Evolutionary conservation across 495 filamentous ascomycete genomes (phyloP).

Genomic region (Paragyromitra xinjiangensis): DNA sequence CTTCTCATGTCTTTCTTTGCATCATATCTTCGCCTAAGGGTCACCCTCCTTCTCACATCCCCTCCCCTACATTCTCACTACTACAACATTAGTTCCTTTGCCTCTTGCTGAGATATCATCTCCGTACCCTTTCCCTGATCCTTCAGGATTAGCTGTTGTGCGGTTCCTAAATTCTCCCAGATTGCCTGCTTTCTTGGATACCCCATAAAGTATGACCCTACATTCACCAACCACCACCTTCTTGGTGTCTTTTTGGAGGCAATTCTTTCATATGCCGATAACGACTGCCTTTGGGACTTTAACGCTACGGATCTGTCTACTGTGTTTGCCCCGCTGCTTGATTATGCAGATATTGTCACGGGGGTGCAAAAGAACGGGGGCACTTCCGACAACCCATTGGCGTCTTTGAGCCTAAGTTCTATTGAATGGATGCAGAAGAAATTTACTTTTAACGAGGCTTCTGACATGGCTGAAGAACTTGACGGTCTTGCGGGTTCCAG

Average conservation of each 20-base stretch:
- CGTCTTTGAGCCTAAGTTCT: background rate
- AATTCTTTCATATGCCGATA: slow-evolving; percentile 29
- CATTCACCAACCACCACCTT: slow-evolving; percentile 31
- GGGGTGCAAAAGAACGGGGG: background rate
- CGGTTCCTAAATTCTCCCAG: slow-evolving; percentile 5
- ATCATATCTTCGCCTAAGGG: background rate
- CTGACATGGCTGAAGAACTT: slow-evolving; percentile 1
- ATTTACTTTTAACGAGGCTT: slow-evolving; percentile 28
- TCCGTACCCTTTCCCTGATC: background rate
- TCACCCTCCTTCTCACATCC: background rate
- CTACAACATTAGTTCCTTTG: background rate
- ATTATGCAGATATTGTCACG: slow-evolving; percentile 27
- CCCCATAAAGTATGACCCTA: slow-evolving; percentile 27
- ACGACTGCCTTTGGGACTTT: slow-evolving; percentile 31
- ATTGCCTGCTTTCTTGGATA: slow-evolving; percentile 46
- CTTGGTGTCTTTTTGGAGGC: slow-evolving; percentile 15
- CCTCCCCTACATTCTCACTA: background rate
- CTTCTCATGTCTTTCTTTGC: background rate
- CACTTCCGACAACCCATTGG: background rate
- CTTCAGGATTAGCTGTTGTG: background rate
- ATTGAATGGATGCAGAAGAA: slow-evolving; percentile 17
- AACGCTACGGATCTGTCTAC: slow-evolving; percentile 21
- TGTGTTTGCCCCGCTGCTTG: slow-evolving; percentile 34
- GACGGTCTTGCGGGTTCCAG: slow-evolving; percentile 12
- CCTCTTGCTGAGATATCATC: background rate